These are phyloP conservation scores for Phlyctochytrium planicorne DNA, from an alignment of 192 early-diverging fungal genomes.

Conservation along the genomic window DNA sequence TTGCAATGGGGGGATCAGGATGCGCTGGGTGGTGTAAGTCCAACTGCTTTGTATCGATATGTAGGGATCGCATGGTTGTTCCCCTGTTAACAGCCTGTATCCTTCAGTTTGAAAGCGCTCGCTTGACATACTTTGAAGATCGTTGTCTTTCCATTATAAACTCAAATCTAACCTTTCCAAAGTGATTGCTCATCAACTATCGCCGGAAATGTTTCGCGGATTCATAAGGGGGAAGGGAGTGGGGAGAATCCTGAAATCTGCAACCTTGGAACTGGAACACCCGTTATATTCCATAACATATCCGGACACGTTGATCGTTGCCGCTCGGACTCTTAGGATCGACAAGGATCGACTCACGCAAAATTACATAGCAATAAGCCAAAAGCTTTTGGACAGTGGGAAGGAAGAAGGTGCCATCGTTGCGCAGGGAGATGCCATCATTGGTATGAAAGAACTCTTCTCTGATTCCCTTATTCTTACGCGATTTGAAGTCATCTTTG, in stretches of 20 bases:
- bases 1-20: constrained; percentile 23
- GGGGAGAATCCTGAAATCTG: constrained; percentile 19
- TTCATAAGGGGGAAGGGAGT: constrained; percentile 28
- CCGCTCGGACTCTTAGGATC: constrained; percentile 9
- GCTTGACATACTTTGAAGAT: constrained; percentile 16
- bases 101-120: constrained; percentile 16
- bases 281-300: constrained; percentile 3
- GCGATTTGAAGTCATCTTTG: constrained; percentile 20
- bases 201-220: constrained; percentile 4
- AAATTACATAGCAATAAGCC: constrained; percentile 9
- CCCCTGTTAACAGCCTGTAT: not conserved
- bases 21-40: constrained; percentile 4
- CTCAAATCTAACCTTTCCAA: not conserved
- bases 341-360: constrained; percentile 6
- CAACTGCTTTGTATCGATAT: constrained; percentile 5
- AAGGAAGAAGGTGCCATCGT: not conserved
- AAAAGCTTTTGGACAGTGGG: not conserved
- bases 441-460: too few relatives aligned
- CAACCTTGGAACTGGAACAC: not conserved
- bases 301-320: constrained; percentile 15
- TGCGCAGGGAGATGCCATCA: constrained; percentile 10
- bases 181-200: constrained; percentile 17
- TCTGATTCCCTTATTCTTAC: too few relatives aligned
- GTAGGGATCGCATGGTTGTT: not conserved
- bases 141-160: not conserved